phyloP scores from a whole-genome alignment of 805 yeast genomes.

The Isabelozyma rhagii region DNA sequence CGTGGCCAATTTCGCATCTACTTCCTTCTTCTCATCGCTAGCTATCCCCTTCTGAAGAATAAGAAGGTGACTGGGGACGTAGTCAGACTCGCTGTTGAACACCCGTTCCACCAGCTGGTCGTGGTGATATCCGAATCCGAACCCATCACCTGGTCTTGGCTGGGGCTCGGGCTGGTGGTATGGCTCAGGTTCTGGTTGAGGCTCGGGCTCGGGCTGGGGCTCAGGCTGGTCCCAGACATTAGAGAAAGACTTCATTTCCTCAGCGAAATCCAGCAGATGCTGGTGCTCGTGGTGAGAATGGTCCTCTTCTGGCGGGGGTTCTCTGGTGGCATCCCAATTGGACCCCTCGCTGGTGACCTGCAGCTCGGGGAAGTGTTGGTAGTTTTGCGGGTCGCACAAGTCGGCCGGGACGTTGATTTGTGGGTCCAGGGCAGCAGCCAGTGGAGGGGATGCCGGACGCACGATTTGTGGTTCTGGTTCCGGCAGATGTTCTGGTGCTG shows the following conservation, averaged over 20 bases:
- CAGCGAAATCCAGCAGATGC: slow-evolving; percentile 4
- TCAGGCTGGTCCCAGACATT: slow-evolving; percentile 25
- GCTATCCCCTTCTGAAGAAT: neutral
- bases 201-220: neutral
- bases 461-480: neutral
- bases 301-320: slow-evolving; percentile 38
- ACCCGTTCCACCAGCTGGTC: slow-evolving; percentile 24
- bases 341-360: slow-evolving; percentile 15
- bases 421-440: neutral
- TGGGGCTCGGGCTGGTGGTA: too few species aligned
- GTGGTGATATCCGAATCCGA: neutral
- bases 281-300: slow-evolving; percentile 1
- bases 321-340: slow-evolving; percentile 44
- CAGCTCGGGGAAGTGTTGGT: slow-evolving; percentile 16
- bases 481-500: neutral
- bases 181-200: neutral
- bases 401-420: slow-evolving; percentile 11
- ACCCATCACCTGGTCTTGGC: neutral
- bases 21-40: neutral
- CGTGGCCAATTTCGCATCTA: neutral
- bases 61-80: slow-evolving; percentile 24
- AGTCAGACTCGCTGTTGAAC: slow-evolving; percentile 25
- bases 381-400: slow-evolving; percentile 30
- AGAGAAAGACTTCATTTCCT: slow-evolving; percentile 12
- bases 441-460: too few species aligned